Evolutionary conservation across 345 rosid species (phyloP).

Genomic region (Citrus cavaleriei): DNA sequence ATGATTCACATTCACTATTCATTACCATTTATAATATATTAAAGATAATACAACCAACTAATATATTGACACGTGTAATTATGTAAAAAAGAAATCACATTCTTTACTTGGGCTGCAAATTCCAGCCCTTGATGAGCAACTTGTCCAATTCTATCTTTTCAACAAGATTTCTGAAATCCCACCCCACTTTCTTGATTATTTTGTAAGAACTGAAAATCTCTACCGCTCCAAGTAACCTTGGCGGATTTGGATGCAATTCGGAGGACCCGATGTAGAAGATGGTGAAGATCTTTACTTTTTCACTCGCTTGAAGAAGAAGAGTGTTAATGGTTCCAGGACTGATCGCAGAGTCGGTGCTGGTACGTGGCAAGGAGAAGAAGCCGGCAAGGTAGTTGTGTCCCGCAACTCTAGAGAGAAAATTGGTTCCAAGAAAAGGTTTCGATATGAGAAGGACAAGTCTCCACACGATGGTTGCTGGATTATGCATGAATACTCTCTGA

Average conservation of each 20-base stretch:
- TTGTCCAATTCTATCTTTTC: background rate
- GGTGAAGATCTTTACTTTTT: background rate
- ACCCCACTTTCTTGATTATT: background rate
- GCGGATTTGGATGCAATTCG: background rate
- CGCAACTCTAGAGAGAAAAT: background rate
- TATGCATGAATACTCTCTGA: background rate
- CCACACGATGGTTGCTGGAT: background rate
- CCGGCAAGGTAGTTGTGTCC: background rate
- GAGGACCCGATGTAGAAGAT: background rate
- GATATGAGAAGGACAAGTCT: background rate
- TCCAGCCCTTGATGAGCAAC: background rate
- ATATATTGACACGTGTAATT: too few relatives aligned
- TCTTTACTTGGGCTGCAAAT: background rate
- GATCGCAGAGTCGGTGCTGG: background rate
- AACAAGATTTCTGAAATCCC: background rate
- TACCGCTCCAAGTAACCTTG: background rate
- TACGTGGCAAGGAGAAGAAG: conserved; percentile 3
- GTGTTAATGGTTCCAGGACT: background rate
- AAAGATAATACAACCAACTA: too few relatives aligned
- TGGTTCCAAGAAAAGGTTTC: background rate
- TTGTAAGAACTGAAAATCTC: background rate
- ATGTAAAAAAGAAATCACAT: background rate
- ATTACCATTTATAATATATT: too few relatives aligned
- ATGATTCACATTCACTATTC: too few relatives aligned
- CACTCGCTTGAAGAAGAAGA: background rate